A percentile compares a stretch with the other conserved stretches of the same genome.
Conservation (phyloP, 2,329 filamentous ascomycete species). For the Metarhizium robertsii region DNA sequence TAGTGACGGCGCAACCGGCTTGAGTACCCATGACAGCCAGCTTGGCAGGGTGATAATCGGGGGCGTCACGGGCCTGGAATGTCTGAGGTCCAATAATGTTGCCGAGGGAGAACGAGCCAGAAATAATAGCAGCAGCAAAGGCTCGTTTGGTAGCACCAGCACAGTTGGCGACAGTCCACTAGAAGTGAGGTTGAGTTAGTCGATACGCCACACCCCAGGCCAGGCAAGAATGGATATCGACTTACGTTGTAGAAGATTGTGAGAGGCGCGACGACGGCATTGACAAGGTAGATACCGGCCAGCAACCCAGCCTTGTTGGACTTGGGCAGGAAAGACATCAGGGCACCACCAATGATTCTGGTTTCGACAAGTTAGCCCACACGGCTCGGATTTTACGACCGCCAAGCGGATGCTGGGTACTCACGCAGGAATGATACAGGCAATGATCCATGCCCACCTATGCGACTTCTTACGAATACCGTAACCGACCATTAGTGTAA, state of each 20-base stretch:
- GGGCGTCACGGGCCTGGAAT: constrained; percentile 41
- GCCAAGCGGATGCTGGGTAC: constrained; percentile 6
- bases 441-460: constrained; percentile 40
- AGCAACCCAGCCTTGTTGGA: constrained; percentile 36
- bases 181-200: neutral
- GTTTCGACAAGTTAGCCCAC: neutral
- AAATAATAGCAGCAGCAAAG: constrained; percentile 38
- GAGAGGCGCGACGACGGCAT: constrained; percentile 36
- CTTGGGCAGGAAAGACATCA: constrained; percentile 43
- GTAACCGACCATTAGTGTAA: constrained; percentile 37
- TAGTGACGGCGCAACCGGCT: constrained; percentile 30
- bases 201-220: neutral
- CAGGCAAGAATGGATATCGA: neutral
- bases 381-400: neutral
- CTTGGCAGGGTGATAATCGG: constrained; percentile 43
- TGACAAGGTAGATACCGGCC: constrained; percentile 41
- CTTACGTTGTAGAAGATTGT: constrained; percentile 35
- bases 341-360: constrained; percentile 36
- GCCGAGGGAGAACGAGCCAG: constrained; percentile 40
- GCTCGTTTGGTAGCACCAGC: constrained; percentile 43
- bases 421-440: constrained; percentile 37
- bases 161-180: constrained; percentile 42
- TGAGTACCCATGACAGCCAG: constrained; percentile 45
- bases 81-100: constrained; percentile 50
- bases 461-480: constrained; percentile 37